Evolutionary conservation across 371 early-diverging fungal species (phyloP).

Genomic region (Mortierella sp.): DNA sequence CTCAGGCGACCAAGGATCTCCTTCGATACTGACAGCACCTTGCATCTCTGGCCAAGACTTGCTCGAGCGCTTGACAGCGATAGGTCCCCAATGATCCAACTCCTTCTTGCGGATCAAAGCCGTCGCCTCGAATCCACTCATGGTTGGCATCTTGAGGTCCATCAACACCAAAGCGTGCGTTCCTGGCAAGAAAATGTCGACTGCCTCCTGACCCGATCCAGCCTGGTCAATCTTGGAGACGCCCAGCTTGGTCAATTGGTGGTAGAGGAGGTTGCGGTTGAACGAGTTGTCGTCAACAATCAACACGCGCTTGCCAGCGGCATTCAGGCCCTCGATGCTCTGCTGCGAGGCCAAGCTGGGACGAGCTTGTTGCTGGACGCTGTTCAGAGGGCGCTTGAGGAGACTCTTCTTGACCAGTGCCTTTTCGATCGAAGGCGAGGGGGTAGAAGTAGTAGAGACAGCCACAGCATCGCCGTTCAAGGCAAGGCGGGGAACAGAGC

Average conservation of each 20-base stretch:
- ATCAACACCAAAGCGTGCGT: conserved; percentile 42
- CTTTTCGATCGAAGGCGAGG: conserved; percentile 16
- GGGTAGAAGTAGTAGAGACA: not conserved
- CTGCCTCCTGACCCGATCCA: conserved; percentile 43
- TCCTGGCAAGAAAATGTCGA: conserved; percentile 37
- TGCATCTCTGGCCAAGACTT: conserved; percentile 9
- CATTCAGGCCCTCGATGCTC: conserved; percentile 40
- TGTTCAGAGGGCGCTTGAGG: conserved; percentile 24
- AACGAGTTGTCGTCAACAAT: conserved; percentile 52
- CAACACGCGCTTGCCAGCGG: conserved; percentile 38
- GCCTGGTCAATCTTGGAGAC: conserved; percentile 44
- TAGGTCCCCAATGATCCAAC: conserved; percentile 22
- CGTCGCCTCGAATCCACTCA: conserved; percentile 46
- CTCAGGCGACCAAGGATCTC: conserved; percentile 40
- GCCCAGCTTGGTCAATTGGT: conserved; percentile 43
- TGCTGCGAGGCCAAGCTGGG: conserved; percentile 19
- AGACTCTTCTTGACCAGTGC: conserved; percentile 23
- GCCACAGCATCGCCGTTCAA: conserved; percentile 3
- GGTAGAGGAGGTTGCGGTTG: conserved; percentile 44
- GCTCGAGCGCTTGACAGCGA: not conserved
- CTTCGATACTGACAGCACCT: not conserved
- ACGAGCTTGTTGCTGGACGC: conserved; percentile 6
- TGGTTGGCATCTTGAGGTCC: conserved; percentile 56
- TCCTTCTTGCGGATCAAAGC: conserved; percentile 47
- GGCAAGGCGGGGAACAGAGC: conserved; percentile 31